Conservation (phyloP, 306 rosid species). For the Medicago ruthenica region DNA sequence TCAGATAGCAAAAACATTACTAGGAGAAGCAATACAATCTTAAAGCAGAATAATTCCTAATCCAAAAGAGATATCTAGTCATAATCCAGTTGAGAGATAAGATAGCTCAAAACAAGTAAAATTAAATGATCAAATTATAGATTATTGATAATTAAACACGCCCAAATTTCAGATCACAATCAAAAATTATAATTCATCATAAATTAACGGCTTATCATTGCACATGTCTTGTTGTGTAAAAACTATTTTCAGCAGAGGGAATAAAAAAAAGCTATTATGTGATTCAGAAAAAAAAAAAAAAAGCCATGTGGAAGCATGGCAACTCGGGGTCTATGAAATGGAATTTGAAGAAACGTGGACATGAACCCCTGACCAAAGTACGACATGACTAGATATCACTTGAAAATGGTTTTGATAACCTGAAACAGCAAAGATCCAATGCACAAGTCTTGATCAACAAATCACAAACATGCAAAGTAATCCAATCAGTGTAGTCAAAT, state of each 20-base stretch:
- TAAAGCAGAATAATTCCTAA: not conserved
- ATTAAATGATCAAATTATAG: not conserved
- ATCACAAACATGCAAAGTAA: slow-evolving; percentile 2
- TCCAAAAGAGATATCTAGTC: slow-evolving; percentile 2
- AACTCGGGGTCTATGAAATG: not conserved
- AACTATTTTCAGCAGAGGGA: slow-evolving; percentile 1
- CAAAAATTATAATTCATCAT: slow-evolving; percentile 10
- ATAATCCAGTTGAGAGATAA: not conserved
- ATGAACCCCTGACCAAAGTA: slow-evolving; percentile 4
- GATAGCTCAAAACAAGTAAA: slow-evolving; percentile 22
- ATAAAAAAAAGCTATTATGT: not conserved
- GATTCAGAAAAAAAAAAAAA: not conserved
- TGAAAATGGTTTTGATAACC: not conserved
- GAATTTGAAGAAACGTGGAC: not conserved
- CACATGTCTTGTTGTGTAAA: not conserved
- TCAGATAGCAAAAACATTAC: slow-evolving; percentile 6
- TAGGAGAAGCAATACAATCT: not conserved
- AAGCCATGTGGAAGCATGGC: not conserved
- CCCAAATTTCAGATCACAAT: not conserved
- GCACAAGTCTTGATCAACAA: slow-evolving; percentile 13
- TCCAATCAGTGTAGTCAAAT: no score
- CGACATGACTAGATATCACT: not conserved
- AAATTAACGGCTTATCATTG: not conserved
- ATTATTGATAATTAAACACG: not conserved
- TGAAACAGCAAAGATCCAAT: not conserved